Conservation (phyloP, 2,329 filamentous ascomycete genomes). For the Diaporthe citrichinensis region DNA sequence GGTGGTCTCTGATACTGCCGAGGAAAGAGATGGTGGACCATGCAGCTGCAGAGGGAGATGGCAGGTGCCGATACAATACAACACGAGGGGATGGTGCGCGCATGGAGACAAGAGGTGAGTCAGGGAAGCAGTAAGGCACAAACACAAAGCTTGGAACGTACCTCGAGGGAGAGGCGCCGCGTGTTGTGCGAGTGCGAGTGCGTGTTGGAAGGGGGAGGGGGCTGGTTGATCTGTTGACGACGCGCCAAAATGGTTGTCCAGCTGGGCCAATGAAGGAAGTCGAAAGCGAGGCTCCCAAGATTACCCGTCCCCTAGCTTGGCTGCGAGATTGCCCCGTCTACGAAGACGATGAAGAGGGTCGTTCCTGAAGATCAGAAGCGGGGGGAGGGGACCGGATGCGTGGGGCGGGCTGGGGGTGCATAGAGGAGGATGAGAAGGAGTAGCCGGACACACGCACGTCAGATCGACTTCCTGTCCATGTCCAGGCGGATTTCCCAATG, state of each 20-base stretch:
- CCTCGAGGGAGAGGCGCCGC: slow-evolving; percentile 18
- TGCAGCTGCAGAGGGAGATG: slow-evolving; percentile 9
- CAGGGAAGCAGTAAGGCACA: not conserved
- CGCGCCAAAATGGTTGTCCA: not conserved
- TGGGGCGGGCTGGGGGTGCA: slow-evolving; percentile 26
- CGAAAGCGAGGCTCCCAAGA: slow-evolving; percentile 20
- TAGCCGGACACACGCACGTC: slow-evolving; percentile 9
- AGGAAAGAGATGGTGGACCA: slow-evolving; percentile 26
- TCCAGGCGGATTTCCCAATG: not conserved
- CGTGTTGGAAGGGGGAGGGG: slow-evolving; percentile 1
- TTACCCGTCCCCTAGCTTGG: slow-evolving; percentile 13
- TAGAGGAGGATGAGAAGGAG: not conserved
- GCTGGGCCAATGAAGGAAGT: slow-evolving; percentile 31
- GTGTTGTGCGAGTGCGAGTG: slow-evolving; percentile 9
- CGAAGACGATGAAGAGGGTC: slow-evolving; percentile 35
- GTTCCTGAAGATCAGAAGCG: slow-evolving; percentile 37
- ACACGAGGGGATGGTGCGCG: not conserved
- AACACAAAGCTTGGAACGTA: slow-evolving; percentile 21
- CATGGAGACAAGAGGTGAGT: not conserved
- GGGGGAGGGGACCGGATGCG: slow-evolving; percentile 18
- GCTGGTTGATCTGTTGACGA: slow-evolving; percentile 28
- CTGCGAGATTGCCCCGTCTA: slow-evolving; percentile 18
- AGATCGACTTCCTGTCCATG: slow-evolving; percentile 9
- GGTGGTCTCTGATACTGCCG: not conserved
- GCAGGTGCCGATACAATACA: slow-evolving; percentile 27